These are phyloP conservation scores for Nakazawaea molendinolei DNA, from an alignment of 805 yeast genomes.

Conservation along the genomic window DNA sequence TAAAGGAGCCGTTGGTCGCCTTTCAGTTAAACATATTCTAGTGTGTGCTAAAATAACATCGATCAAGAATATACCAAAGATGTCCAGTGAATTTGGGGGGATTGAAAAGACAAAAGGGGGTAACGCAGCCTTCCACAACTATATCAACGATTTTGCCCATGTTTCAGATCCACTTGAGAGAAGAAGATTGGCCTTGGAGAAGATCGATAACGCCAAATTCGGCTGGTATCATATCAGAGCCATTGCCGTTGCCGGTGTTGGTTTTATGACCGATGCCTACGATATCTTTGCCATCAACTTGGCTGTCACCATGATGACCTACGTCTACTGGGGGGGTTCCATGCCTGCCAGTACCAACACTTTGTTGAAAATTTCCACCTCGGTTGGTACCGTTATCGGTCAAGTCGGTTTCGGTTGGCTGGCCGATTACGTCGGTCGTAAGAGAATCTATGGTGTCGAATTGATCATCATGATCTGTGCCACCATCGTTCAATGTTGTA, in stretches of 20 bases:
- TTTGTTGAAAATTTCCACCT: slow-evolving; percentile 78
- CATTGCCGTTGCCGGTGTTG: slow-evolving; percentile 86
- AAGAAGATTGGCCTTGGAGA: slow-evolving; percentile 78
- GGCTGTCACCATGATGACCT: slow-evolving; percentile 71
- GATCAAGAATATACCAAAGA: slow-evolving; percentile 2
- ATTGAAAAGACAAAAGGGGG: slow-evolving; percentile 53
- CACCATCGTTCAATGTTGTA: slow-evolving; percentile 67
- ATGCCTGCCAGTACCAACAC: slow-evolving; percentile 68
- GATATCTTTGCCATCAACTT: slow-evolving; percentile 88
- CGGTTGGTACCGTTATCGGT: slow-evolving; percentile 92
- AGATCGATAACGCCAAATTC: slow-evolving; percentile 71
- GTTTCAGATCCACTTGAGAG: slow-evolving; percentile 81
- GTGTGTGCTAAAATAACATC: background rate
- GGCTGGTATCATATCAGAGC: slow-evolving; percentile 83
- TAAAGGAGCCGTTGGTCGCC: too few relatives aligned
- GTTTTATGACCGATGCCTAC: slow-evolving; percentile 88
- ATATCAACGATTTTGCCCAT: slow-evolving; percentile 71
- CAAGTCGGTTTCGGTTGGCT: slow-evolving; percentile 78
- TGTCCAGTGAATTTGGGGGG: slow-evolving; percentile 4
- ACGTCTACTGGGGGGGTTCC: slow-evolving; percentile 63
- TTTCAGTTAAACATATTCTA: too few relatives aligned
- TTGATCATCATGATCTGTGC: slow-evolving; percentile 79
- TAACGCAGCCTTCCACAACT: slow-evolving; percentile 82
- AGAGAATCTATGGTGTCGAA: slow-evolving; percentile 81
- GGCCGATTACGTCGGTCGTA: slow-evolving; percentile 82